phyloP scores from a whole-genome alignment of 2,329 filamentous ascomycete genomes.

The Emericellopsis cladophorae region DNA sequence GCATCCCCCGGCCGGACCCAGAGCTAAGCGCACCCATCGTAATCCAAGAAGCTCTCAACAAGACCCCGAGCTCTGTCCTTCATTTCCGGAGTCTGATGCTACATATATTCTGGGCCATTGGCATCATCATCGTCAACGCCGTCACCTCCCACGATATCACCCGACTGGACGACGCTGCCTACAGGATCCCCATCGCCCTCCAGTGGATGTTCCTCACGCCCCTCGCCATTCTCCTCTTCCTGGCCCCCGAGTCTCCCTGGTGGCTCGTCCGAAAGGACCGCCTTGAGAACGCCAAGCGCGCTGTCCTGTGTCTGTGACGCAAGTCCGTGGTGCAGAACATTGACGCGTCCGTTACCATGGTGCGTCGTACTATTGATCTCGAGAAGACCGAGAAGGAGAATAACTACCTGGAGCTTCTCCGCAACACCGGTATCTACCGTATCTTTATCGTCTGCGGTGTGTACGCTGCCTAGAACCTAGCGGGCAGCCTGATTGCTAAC shows the following conservation, averaged over 20 bases:
- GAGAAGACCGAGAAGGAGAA: conserved; percentile 30
- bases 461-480: conserved; percentile 46
- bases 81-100: too few species aligned
- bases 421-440: conserved; percentile 38
- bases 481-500: conserved; percentile 49
- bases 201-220: conserved; percentile 45
- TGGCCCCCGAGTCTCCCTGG: conserved; percentile 38
- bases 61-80: too few species aligned
- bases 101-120: conserved; percentile 54
- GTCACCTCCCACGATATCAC: conserved; percentile 34
- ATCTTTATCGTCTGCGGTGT: conserved; percentile 43
- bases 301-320: conserved; percentile 32
- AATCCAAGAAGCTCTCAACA: too few species aligned
- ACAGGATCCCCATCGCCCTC: conserved; percentile 37
- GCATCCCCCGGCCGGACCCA: too few species aligned
- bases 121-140: conserved; percentile 43
- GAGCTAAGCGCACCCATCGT: too few species aligned
- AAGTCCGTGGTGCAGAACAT: conserved; percentile 8
- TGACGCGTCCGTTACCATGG: conserved; percentile 33
- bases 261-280: conserved; percentile 38
- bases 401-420: conserved; percentile 35
- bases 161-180: neutral
- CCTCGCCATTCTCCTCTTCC: conserved; percentile 18
- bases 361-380: conserved; percentile 41
- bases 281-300: conserved; percentile 24